Evolutionary conservation across 139 green algal genomes (phyloP), one percentile per base, ranked within the genome.

Genomic region (Chlamydomonas sp.): DNA sequence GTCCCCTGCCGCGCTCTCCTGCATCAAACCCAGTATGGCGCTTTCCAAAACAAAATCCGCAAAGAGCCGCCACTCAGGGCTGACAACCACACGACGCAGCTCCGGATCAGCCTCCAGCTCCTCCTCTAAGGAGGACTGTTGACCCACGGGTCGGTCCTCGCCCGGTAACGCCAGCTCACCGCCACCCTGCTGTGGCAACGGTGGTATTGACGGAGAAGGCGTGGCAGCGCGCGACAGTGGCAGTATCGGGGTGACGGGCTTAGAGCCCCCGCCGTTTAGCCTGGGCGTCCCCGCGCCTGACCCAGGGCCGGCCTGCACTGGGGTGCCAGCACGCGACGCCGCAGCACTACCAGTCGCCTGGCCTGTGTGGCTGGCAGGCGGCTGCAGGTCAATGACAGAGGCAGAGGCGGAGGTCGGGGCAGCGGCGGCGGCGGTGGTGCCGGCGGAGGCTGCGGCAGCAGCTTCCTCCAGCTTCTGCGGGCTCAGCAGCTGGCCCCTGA

Each of bases 11-110:
- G 86, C 90, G 74, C 82, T 90, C 67, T 92, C 90, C 73, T 88
- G 72, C 67, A 92, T 80, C 78, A 92, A 60, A 5, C 83, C 86
- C 71, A 91, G 69, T 66, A 92, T 17, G 4, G 90, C 86, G 63
- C 85, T 88, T 63, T 92, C 90, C 78, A 92, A 8, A 77, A 92
- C 90, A 63, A 80, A 92, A 14, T 92, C 90, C 59, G 90, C 90
- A 89, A 92, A 90, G 6, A 6, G 62, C 5, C 77, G 86, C 78
- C 89, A 92, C 72, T 77, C 82, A 1, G 80, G 49, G 5, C 72
- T 66, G 31, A 49, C 66, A n/a, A 83, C 2, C 74, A 83, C 84
- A 31, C 64, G 63, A n/a, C 49, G 49, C 76, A 87, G 84, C 75
- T 68, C 84, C 16, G 75, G 64, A 3, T 82, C 84, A 1, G 75